Conservation (phyloP, 75 land plant species). For the Picea sitchensis region DNA sequence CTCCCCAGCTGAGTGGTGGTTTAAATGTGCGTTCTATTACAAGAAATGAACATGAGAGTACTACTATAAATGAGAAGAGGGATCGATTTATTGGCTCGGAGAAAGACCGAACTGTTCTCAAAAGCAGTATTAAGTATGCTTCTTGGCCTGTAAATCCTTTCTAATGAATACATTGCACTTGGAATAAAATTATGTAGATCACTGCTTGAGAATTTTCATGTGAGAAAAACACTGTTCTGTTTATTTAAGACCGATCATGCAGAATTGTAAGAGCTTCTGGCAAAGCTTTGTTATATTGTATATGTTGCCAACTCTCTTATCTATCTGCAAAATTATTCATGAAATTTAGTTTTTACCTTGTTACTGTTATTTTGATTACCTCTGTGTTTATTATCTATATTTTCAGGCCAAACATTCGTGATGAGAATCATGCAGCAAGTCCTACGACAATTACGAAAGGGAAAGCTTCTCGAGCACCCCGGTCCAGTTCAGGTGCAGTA, state of each 20-base stretch:
- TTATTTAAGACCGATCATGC: not conserved
- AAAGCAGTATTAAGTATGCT: constrained; percentile 58
- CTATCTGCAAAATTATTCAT: not conserved
- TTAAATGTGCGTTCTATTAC: constrained; percentile 31
- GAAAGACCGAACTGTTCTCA: constrained; percentile 53
- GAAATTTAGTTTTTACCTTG: not conserved
- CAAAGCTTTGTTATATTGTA: not conserved
- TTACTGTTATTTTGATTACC: not conserved
- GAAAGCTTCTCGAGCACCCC: constrained; percentile 67
- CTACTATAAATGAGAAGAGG: constrained; percentile 46
- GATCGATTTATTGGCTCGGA: constrained; percentile 49
- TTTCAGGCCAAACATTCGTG: constrained; percentile 41
- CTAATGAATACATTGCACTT: not conserved
- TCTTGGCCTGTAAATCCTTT: not conserved
- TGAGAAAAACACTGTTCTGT: not conserved
- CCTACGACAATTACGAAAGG: constrained; percentile 55
- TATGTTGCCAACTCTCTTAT: not conserved
- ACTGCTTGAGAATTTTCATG: not conserved
- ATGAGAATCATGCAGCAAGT: constrained; percentile 50
- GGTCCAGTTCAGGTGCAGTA: constrained; percentile 44
- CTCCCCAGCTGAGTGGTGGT: constrained; percentile 35
- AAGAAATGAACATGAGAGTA: constrained; percentile 53
- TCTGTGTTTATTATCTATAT: not conserved
- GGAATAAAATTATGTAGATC: not conserved
- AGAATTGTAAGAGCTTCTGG: not conserved